phyloP scores from a whole-genome alignment of 768 basidiomycete species.

The Ramaria sp. region DNA sequence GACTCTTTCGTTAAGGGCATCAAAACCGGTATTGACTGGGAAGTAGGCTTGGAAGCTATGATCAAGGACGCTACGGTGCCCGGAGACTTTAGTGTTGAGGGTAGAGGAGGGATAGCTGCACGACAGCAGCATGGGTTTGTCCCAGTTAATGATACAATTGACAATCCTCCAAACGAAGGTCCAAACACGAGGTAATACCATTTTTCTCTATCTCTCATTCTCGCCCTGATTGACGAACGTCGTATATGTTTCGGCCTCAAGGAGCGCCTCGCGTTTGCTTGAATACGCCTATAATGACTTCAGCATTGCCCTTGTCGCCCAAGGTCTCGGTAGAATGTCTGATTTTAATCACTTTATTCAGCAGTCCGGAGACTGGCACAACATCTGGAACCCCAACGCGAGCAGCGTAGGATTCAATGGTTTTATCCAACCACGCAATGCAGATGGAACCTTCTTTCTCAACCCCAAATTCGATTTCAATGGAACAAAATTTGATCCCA shows the following conservation, averaged over 20 bases:
- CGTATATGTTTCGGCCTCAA: conserved; percentile 1
- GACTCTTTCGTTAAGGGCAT: conserved; percentile 20
- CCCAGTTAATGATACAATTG: conserved; percentile 3
- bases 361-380: conserved; percentile 11
- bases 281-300: conserved; percentile 16
- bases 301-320: conserved; percentile 12
- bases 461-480: conserved; percentile 1
- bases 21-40: conserved; percentile 19
- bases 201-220: not conserved
- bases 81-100: conserved; percentile 12
- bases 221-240: not conserved
- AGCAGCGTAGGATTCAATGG: conserved; percentile 11
- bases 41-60: conserved; percentile 16
- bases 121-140: conserved; percentile 10
- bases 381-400: conserved; percentile 13
- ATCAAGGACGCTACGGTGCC: conserved; percentile 17
- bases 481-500: conserved; percentile 11
- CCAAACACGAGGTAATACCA: conserved; percentile 6
- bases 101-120: conserved; percentile 12
- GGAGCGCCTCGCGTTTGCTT: conserved; percentile 14
- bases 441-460: conserved; percentile 10
- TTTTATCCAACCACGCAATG: conserved; percentile 14
- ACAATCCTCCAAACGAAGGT: conserved; percentile 1
- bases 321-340: conserved; percentile 7
- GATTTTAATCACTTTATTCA: conserved; percentile 8